Conservation (phyloP, 306 rosid genomes). For the peach (Prunus persica) region Prunus_persica_NCBIv2 NC_034014.1:25744001-25744500, state of each 20-base stretch:
- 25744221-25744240: background rate
- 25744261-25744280: background rate
- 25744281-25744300: slow-evolving; percentile 1
- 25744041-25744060: no score
- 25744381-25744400: background rate
- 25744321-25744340: background rate
- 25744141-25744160: no score
- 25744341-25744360: background rate
- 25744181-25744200: background rate
- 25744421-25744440: background rate
- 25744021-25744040: no score
- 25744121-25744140: no score
- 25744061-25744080: no score
- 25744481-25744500: background rate
- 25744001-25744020: no score
- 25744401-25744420: background rate
- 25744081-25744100: no score
- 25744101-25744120: no score
- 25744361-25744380: background rate
- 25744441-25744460: background rate
- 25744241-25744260: background rate
- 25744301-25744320: background rate
- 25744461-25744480: background rate
- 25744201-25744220: background rate
- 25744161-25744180: background rate